These are phyloP conservation scores for Phoma sp. DNA, from an alignment of 2,329 filamentous ascomycete genomes.

Conservation along the genomic window DNA sequence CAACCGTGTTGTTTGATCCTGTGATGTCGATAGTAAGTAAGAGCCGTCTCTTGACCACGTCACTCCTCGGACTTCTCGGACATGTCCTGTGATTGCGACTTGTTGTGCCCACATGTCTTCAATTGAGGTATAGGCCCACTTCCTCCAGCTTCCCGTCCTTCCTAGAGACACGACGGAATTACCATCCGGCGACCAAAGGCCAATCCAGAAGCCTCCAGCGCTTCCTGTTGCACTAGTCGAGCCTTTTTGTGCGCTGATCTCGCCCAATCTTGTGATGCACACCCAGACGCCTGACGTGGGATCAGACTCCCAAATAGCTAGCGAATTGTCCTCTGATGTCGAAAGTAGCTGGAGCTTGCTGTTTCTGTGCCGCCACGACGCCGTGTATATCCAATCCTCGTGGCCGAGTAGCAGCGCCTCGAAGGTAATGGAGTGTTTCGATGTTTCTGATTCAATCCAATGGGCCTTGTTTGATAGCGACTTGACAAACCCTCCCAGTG, in stretches of 20 bases:
- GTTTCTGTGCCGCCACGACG: conserved; percentile 70
- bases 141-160: conserved; percentile 90
- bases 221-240: conserved; percentile 96
- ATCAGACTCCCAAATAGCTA: conserved; percentile 92
- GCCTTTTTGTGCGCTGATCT: conserved; percentile 93
- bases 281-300: conserved; percentile 87
- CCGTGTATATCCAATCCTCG: conserved; percentile 97
- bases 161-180: conserved; percentile 80
- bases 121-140: conserved; percentile 72
- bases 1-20: conserved; percentile 91
- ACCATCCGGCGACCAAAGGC: conserved; percentile 85
- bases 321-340: conserved; percentile 92
- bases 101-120: conserved; percentile 77
- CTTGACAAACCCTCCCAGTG: conserved; percentile 68
- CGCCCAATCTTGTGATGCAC: conserved; percentile 82
- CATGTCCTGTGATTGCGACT: conserved; percentile 83
- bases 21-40: conserved; percentile 87
- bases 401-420: conserved; percentile 93
- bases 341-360: conserved; percentile 77
- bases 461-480: conserved; percentile 91
- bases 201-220: conserved; percentile 95
- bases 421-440: conserved; percentile 83
- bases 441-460: conserved; percentile 66
- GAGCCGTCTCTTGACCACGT: conserved; percentile 83
- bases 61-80: conserved; percentile 79